These are phyloP conservation scores for Globisporangium sylvaticum DNA, from an alignment of 352 stramenopile genomes.

Conservation along the genomic window DNA sequence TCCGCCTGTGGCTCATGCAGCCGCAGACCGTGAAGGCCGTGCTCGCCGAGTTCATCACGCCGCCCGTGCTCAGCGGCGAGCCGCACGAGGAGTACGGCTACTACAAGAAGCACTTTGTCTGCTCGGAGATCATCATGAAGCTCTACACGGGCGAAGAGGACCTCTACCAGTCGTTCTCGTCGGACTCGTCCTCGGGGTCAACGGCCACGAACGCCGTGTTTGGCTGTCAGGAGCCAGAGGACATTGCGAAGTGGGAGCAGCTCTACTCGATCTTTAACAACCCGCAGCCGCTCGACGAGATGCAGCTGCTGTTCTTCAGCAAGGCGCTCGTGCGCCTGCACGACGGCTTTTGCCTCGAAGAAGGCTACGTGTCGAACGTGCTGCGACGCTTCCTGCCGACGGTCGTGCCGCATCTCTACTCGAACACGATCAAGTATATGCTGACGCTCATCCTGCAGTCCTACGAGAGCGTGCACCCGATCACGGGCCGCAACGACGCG, in stretches of 20 bases:
- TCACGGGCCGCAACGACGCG: conserved; percentile 82
- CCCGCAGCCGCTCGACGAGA: conserved; percentile 73
- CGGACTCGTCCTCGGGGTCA: conserved; percentile 73
- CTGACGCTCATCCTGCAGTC: conserved; percentile 84
- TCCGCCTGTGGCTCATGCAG: conserved; percentile 82
- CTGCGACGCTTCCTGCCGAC: conserved; percentile 71
- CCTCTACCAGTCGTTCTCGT: conserved; percentile 86
- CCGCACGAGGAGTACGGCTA: conserved; percentile 87
- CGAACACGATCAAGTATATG: conserved; percentile 89
- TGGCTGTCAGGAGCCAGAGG: conserved; percentile 66
- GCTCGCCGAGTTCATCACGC: conserved; percentile 76
- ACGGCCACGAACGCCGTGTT: conserved; percentile 64
- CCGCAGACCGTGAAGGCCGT: conserved; percentile 74
- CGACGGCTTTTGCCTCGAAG: conserved; percentile 82
- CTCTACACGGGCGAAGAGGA: conserved; percentile 87
- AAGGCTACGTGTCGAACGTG: conserved; percentile 82
- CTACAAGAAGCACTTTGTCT: conserved; percentile 88
- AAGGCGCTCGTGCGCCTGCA: conserved; percentile 85
- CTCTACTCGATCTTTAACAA: conserved; percentile 83
- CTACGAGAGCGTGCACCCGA: conserved; percentile 86
- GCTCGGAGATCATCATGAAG: conserved; percentile 90
- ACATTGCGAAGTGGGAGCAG: conserved; percentile 77
- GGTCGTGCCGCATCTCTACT: conserved; percentile 83
- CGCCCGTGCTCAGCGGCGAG: conserved; percentile 62
- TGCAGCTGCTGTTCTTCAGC: conserved; percentile 86